Conservation (phyloP, 108 stramenopile species). For the Nannochloropsis oceanica region DNA sequence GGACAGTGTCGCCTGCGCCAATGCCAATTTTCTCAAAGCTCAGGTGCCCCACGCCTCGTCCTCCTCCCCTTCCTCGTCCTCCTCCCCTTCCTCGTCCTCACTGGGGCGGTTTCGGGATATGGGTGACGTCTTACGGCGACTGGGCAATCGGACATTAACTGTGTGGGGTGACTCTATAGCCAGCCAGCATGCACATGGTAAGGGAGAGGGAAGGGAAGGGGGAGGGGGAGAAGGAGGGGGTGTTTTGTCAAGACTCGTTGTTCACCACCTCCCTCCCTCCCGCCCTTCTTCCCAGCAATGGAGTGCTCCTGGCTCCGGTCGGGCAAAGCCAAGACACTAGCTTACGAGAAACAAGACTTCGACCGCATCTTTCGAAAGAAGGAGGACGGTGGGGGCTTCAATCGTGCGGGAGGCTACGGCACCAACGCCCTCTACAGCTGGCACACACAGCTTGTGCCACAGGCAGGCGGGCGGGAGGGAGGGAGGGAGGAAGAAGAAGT, state of each 20-base stretch:
- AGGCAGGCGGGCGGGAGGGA: neutral
- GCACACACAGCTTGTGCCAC: neutral
- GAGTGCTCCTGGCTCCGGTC: neutral
- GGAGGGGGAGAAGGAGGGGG: neutral
- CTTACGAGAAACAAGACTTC: neutral
- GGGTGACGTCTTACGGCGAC: neutral
- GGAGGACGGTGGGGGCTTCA: neutral
- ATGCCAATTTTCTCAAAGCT: neutral
- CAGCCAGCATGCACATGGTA: neutral
- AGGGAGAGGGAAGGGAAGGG: neutral
- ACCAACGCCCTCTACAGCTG: neutral
- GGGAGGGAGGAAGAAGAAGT: neutral
- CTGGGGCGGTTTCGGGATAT: neutral
- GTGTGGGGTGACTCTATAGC: neutral
- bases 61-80: neutral
- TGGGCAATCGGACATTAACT: neutral
- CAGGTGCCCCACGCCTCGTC: neutral
- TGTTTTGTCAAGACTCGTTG: no score
- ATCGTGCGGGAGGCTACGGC: neutral
- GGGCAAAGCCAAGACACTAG: neutral
- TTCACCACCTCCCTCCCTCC: no score
- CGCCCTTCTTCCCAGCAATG: neutral
- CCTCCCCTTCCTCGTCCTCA: neutral
- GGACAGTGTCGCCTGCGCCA: neutral
- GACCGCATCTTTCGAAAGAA: neutral